A percentile compares a stretch with the other conserved stretches of the same genome.
Conservation (phyloP, 2,329 filamentous ascomycete genomes). For the Colletotrichum scovillei region DNA sequence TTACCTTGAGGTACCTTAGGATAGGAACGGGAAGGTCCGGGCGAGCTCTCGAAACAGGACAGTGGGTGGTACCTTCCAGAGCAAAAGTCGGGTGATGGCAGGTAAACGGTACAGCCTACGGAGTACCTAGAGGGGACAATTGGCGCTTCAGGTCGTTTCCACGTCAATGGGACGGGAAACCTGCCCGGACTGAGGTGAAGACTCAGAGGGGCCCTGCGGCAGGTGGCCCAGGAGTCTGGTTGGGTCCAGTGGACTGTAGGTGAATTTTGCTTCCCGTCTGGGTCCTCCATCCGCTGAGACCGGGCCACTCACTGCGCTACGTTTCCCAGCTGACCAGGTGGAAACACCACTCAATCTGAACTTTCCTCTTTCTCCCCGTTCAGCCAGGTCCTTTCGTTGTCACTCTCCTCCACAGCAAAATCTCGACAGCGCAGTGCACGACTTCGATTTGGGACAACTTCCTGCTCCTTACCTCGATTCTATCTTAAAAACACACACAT, state of each 20-base stretch:
- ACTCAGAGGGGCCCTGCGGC: neutral
- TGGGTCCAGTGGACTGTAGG: neutral
- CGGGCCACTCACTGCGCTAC: slow-evolving; percentile 4
- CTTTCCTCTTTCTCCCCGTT: neutral
- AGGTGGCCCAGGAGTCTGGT: neutral
- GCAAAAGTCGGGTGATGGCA: neutral
- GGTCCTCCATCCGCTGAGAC: slow-evolving; percentile 3
- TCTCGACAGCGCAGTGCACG: neutral
- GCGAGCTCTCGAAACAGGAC: neutral
- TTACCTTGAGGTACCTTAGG: no score
- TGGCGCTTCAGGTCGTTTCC: neutral
- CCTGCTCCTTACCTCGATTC: neutral
- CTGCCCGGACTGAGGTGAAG: no score
- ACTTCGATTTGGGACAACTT: neutral
- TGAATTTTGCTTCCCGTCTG: slow-evolving; percentile 8
- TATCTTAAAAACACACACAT: neutral
- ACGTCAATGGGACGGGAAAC: neutral
- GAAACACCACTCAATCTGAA: neutral
- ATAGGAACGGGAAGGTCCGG: neutral
- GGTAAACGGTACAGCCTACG: neutral
- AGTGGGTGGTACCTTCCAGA: no score
- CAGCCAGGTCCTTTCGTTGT: neutral
- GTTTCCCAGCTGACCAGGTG: slow-evolving; percentile 1
- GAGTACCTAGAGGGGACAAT: neutral
- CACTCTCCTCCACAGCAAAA: neutral